Conservation (phyloP, 2,329 filamentous ascomycete species). For the Tolypocladium nubicola region DNA sequence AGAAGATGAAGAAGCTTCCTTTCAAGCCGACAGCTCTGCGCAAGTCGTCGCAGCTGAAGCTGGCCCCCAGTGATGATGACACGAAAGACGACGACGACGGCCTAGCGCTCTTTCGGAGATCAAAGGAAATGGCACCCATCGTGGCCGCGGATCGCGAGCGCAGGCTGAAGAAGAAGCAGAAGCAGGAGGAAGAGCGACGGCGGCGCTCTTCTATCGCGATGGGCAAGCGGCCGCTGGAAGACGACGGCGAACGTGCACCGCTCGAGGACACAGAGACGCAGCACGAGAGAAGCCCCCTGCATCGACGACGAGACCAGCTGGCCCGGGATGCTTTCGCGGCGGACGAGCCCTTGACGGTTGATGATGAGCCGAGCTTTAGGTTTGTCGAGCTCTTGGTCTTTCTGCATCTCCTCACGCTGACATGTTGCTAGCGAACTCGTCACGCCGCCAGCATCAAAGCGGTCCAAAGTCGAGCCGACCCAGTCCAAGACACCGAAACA, state of each 20-base stretch:
- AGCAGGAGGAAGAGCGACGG: constrained; percentile 9
- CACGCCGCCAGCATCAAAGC: constrained; percentile 28
- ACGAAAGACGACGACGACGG: constrained; percentile 17
- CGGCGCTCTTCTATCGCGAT: constrained; percentile 4
- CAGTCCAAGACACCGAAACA: constrained; percentile 8
- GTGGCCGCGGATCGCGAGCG: constrained; percentile 29
- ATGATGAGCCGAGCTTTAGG: constrained; percentile 8
- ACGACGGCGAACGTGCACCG: constrained; percentile 1
- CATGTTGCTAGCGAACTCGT: constrained; percentile 16
- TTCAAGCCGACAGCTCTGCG: constrained; percentile 39
- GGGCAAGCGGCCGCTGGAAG: constrained; percentile 12
- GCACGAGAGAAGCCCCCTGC: neutral
- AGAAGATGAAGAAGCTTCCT: constrained; percentile 31
- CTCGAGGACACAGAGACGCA: constrained; percentile 3
- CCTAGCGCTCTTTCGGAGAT: constrained; percentile 38
- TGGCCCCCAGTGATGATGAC: constrained; percentile 6
- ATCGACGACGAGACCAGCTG: neutral
- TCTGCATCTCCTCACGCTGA: neutral
- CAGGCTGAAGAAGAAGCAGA: constrained; percentile 14
- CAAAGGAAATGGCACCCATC: constrained; percentile 37
- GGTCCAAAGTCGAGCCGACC: constrained; percentile 16
- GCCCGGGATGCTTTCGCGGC: neutral
- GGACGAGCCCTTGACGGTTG: constrained; percentile 7
- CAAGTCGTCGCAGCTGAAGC: constrained; percentile 16
- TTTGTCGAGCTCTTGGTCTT: constrained; percentile 4